Base-by-base conservation (phyloP, 192 early-diverging fungal genomes). In the Coemansia sp. region DNA sequence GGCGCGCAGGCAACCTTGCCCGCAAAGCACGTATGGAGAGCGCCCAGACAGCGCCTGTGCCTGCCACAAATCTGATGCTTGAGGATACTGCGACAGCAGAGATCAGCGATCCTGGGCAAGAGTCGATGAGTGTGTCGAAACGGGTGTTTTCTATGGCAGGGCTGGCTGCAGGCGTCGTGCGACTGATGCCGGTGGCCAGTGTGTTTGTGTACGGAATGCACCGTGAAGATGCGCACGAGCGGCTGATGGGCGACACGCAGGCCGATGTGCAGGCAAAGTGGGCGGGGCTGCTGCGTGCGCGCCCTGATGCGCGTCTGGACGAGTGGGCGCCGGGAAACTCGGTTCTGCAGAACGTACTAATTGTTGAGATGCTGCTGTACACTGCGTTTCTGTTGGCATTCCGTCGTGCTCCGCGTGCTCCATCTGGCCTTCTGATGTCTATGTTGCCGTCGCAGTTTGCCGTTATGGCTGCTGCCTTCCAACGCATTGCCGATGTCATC, bases 1-100 rank as follows among this genome's bases (percentile, higher is more conserved):
- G 78, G 12, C 65, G 69, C 7, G 70, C 61, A 21, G 78, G 78
- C 22, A 81, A 81, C 51, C 63, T 81, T 17, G 78, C 73, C 3
- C 78, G 78, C 21, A 75, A 72, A 41, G 78, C 78, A 6, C 60
- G 57, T 19, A 56, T 67, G n/a, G 68, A 79, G 22, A 62, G 63
- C 21, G 62, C 54, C 27, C 41, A 7, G 9, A 61, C 24, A 49
- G 37, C 45, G 5, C 2, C 45, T 5, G n/a, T 48, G 17, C 5
- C 45, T n/a, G 45, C 5, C 5, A 12, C n/a, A 14, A 17, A 21
- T 6, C 12, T 21, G 48, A 49, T 19, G 48, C 59, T 79, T 12
- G 63, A 66, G 50, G 70, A 79, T 35, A 54, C 50, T 5, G 54
- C 60, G 3, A 38, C 52, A 12, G 76, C 66, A 1, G 63, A 58